Percentiles rank a stretch among this genome's conserved stretches.
These are phyloP conservation scores for Barbarea vulgaris DNA, from an alignment of 345 rosid species.

Conservation along the genomic window DNA sequence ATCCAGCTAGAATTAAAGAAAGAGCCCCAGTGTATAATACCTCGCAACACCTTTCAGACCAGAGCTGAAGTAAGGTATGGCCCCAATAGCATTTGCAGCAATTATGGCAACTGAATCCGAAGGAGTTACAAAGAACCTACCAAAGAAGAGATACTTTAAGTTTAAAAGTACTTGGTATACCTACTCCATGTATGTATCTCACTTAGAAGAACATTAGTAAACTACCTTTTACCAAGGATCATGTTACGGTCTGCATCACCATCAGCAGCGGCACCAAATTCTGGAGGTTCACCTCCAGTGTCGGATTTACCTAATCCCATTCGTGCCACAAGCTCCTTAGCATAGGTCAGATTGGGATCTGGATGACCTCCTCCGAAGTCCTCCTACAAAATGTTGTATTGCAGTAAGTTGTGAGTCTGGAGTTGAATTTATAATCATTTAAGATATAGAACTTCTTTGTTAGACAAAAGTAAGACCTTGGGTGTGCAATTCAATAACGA, in stretches of 20 bases:
- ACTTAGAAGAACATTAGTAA: neutral
- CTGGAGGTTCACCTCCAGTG: conserved; percentile 80
- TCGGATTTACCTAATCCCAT: conserved; percentile 91
- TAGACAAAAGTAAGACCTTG: conserved; percentile 55
- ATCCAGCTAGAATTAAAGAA: neutral
- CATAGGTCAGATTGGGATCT: conserved; percentile 98
- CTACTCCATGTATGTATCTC: conserved; percentile 15
- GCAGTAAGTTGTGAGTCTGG: conserved; percentile 8
- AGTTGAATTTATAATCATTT: conserved; percentile 8
- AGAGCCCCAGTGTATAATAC: conserved; percentile 40
- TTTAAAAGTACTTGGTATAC: neutral
- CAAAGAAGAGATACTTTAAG: conserved; percentile 18
- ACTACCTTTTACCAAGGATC: conserved; percentile 97
- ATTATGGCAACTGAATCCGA: conserved; percentile 98
- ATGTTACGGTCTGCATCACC: conserved; percentile 99
- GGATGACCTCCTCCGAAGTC: conserved; percentile 99
- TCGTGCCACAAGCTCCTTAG: conserved; percentile 90
- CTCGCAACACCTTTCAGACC: conserved; percentile 99
- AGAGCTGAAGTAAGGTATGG: conserved; percentile 90
- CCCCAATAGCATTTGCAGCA: conserved; percentile 93
- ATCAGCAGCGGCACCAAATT: conserved; percentile 99
- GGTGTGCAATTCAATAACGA: conserved; percentile 89
- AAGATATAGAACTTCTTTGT: neutral
- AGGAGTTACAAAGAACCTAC: conserved; percentile 97
- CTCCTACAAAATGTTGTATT: conserved; percentile 57